phyloP scores from a whole-genome alignment of 129 eudicot genomes.

The Mikania micrantha region DNA sequence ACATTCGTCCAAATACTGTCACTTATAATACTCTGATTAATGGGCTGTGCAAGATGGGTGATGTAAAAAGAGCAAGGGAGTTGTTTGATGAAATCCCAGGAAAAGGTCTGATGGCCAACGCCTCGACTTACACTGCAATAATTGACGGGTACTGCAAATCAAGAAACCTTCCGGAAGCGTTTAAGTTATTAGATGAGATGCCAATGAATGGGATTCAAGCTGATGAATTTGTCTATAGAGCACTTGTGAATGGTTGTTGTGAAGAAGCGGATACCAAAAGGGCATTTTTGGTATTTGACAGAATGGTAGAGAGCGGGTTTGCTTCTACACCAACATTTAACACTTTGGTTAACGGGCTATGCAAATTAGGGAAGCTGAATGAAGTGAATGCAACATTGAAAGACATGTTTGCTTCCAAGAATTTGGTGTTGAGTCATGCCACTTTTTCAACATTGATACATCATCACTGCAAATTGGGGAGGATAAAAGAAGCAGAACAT shows the following conservation, averaged over 20 bases:
- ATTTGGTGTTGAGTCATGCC: slow-evolving; percentile 9
- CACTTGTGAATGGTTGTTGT: slow-evolving; percentile 35
- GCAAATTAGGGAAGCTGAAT: slow-evolving; percentile 24
- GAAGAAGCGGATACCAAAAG: slow-evolving; percentile 27
- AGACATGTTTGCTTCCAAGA: slow-evolving; percentile 13
- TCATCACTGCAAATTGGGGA: slow-evolving; percentile 23
- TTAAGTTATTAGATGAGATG: slow-evolving; percentile 32
- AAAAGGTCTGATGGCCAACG: slow-evolving; percentile 21
- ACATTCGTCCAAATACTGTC: slow-evolving; percentile 28
- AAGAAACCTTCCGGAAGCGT: slow-evolving; percentile 30
- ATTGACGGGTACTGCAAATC: slow-evolving; percentile 40
- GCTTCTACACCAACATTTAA: slow-evolving; percentile 19
- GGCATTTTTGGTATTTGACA: slow-evolving; percentile 24
- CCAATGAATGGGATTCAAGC: slow-evolving; percentile 26
- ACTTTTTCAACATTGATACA: slow-evolving; percentile 23
- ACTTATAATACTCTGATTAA: slow-evolving; percentile 30
- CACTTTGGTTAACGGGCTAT: slow-evolving; percentile 25
- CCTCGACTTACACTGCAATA: slow-evolving; percentile 24
- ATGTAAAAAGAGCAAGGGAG: slow-evolving; percentile 24
- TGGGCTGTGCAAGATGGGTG: slow-evolving; percentile 35
- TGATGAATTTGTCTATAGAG: slow-evolving; percentile 25
- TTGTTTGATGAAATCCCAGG: slow-evolving; percentile 22
- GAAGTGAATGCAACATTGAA: slow-evolving; percentile 25
- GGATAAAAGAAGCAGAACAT: slow-evolving; percentile 26
- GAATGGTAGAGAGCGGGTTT: slow-evolving; percentile 24